Conservation (phyloP, 106 monocot species). For the Posidonia australis region DNA sequence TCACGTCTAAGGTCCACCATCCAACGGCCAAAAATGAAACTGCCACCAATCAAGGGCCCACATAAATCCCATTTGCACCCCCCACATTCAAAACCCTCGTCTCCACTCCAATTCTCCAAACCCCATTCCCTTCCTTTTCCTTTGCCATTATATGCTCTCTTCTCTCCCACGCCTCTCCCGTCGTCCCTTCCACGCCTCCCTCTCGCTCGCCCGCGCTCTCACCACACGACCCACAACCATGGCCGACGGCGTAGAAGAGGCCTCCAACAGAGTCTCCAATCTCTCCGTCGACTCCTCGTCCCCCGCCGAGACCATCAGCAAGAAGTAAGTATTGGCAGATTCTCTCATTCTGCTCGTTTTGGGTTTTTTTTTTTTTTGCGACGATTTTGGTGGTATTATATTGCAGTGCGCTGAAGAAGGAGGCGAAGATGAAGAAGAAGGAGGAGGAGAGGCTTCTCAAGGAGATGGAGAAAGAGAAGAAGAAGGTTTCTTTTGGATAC, state of each 20-base stretch:
- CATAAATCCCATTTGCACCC: too few relatives aligned
- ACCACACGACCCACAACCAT: slow-evolving; percentile 12
- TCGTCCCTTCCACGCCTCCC: background rate
- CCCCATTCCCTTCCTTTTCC: background rate
- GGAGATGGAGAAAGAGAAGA: slow-evolving; percentile 47
- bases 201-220: background rate
- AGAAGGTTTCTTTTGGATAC: slow-evolving; percentile 20
- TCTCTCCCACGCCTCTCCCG: background rate
- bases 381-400: background rate
- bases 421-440: slow-evolving; percentile 45
- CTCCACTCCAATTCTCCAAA: background rate
- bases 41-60: too few relatives aligned
- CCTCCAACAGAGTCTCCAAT: slow-evolving; percentile 18
- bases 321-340: slow-evolving; percentile 23
- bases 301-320: slow-evolving; percentile 24
- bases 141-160: background rate
- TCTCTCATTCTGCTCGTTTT: background rate
- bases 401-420: slow-evolving; percentile 45
- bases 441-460: slow-evolving; percentile 41
- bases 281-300: slow-evolving; percentile 20
- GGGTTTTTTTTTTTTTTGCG: background rate
- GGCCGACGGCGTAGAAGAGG: slow-evolving; percentile 23
- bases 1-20: too few relatives aligned
- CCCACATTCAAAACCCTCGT: too few relatives aligned
- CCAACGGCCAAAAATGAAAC: too few relatives aligned